These are phyloP conservation scores for Solioccasus polychromus DNA, from an alignment of 768 basidiomycete species.

Conservation along the genomic window DNA sequence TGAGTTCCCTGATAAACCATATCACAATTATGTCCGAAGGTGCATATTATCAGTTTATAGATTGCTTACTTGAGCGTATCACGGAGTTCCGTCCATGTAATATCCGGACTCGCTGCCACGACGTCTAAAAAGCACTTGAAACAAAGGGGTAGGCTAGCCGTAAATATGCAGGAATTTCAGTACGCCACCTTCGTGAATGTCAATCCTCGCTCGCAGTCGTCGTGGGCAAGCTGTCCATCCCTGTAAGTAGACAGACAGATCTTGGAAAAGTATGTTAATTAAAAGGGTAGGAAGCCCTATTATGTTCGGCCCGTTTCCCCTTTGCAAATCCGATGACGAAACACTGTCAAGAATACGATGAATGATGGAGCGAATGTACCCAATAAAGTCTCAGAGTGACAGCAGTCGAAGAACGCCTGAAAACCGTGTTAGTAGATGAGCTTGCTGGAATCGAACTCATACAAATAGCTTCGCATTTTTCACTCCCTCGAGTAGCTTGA, in stretches of 20 bases:
- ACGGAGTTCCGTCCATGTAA: conserved; percentile 22
- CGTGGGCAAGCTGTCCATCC: conserved; percentile 23
- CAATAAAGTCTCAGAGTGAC: conserved; percentile 27
- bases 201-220: conserved; percentile 17
- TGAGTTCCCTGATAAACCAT: conserved; percentile 4
- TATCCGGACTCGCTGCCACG: conserved; percentile 1
- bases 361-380: conserved; percentile 14
- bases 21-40: not conserved
- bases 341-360: too few species aligned
- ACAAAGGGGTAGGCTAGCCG: not conserved
- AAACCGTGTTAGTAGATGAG: not conserved
- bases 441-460: not conserved
- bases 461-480: conserved; percentile 23
- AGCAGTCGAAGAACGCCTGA: conserved; percentile 29
- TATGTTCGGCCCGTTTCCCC: conserved; percentile 9
- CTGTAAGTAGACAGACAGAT: conserved; percentile 28
- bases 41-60: not conserved
- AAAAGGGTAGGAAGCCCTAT: not conserved
- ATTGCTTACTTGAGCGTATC: conserved; percentile 11
- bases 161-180: not conserved
- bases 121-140: conserved; percentile 21
- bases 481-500: conserved; percentile 15
- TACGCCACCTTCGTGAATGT: conserved; percentile 26
- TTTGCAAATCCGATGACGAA: conserved; percentile 24
- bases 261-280: conserved; percentile 6